Evolutionary conservation across 345 rosid species (phyloP).

Genomic region (Alliaria petiolata): DNA sequence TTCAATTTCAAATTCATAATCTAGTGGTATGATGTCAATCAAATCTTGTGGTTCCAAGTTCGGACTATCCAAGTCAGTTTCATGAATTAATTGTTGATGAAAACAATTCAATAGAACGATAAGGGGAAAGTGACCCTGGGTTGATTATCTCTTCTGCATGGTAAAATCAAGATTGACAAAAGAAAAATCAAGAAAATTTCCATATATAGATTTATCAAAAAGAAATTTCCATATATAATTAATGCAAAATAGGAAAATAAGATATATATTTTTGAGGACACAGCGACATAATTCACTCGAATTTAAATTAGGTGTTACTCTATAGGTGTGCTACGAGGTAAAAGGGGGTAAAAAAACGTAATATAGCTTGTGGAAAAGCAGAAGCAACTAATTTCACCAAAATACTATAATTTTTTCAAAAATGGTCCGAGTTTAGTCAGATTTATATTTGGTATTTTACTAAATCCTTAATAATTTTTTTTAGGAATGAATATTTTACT

Average conservation of each 20-base stretch:
- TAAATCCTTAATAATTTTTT: too few species aligned
- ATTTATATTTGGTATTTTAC: too few species aligned
- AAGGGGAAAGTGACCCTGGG: not conserved
- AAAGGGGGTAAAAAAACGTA: not conserved
- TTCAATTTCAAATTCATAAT: not conserved
- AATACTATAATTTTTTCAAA: not conserved
- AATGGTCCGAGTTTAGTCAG: not conserved
- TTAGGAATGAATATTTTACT: not conserved
- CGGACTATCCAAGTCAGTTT: constrained; percentile 15
- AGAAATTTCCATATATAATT: not conserved
- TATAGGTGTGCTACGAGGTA: not conserved
- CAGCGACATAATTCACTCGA: not conserved
- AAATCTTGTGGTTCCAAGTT: not conserved
- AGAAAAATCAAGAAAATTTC: too few species aligned
- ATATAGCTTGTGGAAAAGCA: not conserved
- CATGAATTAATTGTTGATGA: not conserved
- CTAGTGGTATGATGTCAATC: not conserved
- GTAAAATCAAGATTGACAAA: constrained; percentile 9
- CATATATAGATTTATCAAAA: not conserved
- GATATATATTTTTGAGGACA: not conserved
- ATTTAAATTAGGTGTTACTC: not conserved
- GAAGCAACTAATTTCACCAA: not conserved
- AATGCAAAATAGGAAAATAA: not conserved
- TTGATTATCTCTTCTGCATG: not conserved
- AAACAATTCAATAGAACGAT: constrained; percentile 1